A percentile compares a stretch with the other conserved stretches of the same genome.
Conservation (phyloP, 1,284 basidiomycete genomes). For the Ganoderma leucocontextum region DNA sequence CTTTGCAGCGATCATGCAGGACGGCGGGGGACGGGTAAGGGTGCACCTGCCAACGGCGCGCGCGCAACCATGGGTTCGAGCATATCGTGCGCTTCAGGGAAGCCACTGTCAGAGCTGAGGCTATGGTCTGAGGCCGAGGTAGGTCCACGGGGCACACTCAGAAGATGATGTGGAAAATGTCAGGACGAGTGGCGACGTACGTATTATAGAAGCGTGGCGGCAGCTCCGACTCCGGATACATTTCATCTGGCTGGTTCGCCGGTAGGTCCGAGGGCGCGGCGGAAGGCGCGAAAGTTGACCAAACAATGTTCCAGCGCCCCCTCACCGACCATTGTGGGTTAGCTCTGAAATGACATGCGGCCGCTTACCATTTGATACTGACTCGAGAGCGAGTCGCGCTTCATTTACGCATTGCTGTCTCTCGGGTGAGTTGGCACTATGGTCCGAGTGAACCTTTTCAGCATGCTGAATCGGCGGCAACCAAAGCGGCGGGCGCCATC, state of each 20-base stretch:
- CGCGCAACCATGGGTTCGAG: not conserved
- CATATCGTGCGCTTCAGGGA: not conserved
- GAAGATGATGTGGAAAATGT: not conserved
- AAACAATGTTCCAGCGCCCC: not conserved
- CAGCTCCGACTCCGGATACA: conserved; percentile 44
- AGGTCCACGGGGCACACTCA: conserved; percentile 3
- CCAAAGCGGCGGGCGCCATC: conserved; percentile 49
- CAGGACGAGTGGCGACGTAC: conserved; percentile 27
- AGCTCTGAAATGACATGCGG: not conserved
- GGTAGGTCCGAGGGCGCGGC: conserved; percentile 26
- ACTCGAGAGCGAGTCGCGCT: conserved; percentile 59
- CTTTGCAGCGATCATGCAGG: conserved; percentile 36
- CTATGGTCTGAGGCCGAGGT: conserved; percentile 62
- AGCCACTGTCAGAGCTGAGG: conserved; percentile 52
- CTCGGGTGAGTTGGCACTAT: not conserved
- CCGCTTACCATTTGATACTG: conserved; percentile 38
- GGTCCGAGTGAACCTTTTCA: not conserved
- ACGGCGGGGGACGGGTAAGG: conserved; percentile 48
- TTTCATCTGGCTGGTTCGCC: conserved; percentile 47
- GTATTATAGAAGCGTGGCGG: conserved; percentile 47
- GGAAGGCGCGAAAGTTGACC: not conserved
- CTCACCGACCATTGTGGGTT: conserved; percentile 54
- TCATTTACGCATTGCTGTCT: conserved; percentile 51
- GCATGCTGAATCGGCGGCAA: not conserved
- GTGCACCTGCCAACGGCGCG: conserved; percentile 30